A percentile compares a stretch with the other conserved stretches of the same genome.
Conservation (phyloP, 2,329 filamentous ascomycete species). For the Zarea fungicola region DNA sequence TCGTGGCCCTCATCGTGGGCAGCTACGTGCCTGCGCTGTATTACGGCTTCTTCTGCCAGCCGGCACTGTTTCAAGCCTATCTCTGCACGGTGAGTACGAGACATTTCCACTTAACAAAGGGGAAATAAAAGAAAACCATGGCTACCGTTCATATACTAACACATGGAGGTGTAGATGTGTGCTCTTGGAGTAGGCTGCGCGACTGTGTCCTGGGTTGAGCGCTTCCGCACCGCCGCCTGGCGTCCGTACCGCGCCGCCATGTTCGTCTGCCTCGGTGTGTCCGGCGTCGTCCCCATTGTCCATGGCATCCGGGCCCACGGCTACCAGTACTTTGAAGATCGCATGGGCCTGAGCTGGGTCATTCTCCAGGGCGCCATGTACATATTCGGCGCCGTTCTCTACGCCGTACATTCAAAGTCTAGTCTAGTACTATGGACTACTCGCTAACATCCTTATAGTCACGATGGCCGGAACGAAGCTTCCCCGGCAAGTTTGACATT, state of each 20-base stretch:
- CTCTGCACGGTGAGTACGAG: conserved; percentile 60
- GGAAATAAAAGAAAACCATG: too few relatives aligned
- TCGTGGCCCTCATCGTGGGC: conserved; percentile 85
- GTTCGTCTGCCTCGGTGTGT: conserved; percentile 84
- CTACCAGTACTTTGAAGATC: conserved; percentile 56
- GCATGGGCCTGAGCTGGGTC: conserved; percentile 78
- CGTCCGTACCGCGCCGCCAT: conserved; percentile 80
- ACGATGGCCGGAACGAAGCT: conserved; percentile 76
- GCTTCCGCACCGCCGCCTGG: conserved; percentile 78
- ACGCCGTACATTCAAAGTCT: conserved; percentile 76
- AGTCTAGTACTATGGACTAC: too few relatives aligned
- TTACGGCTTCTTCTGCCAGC: conserved; percentile 75
- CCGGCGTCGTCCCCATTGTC: conserved; percentile 74
- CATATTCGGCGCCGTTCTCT: conserved; percentile 77
- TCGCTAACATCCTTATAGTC: conserved; percentile 39
- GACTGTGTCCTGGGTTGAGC: conserved; percentile 70
- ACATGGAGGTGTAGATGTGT: conserved; percentile 55
- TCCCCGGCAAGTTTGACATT: conserved; percentile 78
- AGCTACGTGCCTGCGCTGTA: conserved; percentile 85
- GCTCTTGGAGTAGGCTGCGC: conserved; percentile 72
- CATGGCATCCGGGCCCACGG: conserved; percentile 71
- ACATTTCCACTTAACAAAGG: not conserved
- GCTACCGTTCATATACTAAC: conserved; percentile 19
- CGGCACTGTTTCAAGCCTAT: conserved; percentile 62
- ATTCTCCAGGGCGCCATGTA: conserved; percentile 77